These are phyloP conservation scores for Pleurotus cornucopiae DNA, from an alignment of 768 basidiomycete species.

Conservation along the genomic window DNA sequence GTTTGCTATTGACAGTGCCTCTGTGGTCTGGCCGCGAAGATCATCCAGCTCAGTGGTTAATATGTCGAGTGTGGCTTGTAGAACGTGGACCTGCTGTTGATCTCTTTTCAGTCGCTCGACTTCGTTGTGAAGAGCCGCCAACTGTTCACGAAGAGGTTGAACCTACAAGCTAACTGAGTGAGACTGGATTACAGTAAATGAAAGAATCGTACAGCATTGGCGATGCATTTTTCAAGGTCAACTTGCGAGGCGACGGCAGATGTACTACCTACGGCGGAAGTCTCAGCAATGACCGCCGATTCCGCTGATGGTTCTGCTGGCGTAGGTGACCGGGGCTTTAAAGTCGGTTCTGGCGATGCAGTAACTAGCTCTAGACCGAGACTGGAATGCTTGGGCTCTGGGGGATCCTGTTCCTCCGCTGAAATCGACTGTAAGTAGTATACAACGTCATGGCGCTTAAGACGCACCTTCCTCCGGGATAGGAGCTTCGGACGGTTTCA, in stretches of 20 bases:
- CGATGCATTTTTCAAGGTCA: conserved; percentile 24
- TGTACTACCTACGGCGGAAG: neutral
- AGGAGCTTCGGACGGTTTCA: conserved; percentile 49
- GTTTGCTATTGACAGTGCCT: conserved; percentile 12
- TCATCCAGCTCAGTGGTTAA: conserved; percentile 27
- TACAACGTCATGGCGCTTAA: neutral
- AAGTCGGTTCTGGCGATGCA: too few relatives aligned
- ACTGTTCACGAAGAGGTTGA: neutral
- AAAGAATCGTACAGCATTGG: conserved; percentile 26
- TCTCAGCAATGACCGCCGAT: neutral
- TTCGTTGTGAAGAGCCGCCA: conserved; percentile 24
- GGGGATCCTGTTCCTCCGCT: conserved; percentile 10
- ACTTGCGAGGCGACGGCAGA: conserved; percentile 16
- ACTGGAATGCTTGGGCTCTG: conserved; percentile 4
- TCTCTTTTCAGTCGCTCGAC: conserved; percentile 27
- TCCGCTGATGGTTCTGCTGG: conserved; percentile 15
- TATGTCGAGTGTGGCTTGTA: conserved; percentile 32
- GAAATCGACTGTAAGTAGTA: neutral
- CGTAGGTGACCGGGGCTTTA: neutral
- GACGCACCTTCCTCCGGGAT: conserved; percentile 54
- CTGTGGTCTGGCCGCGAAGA: conserved; percentile 20
- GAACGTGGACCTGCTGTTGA: conserved; percentile 25
- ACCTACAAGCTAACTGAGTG: neutral
- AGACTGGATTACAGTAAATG: neutral
- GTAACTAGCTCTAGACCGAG: too few relatives aligned